Percentiles rank a stretch among this genome's conserved stretches.
Conservation (phyloP, 2,329 filamentous ascomycete species). For the Microsporum ferrugineum region DNA sequence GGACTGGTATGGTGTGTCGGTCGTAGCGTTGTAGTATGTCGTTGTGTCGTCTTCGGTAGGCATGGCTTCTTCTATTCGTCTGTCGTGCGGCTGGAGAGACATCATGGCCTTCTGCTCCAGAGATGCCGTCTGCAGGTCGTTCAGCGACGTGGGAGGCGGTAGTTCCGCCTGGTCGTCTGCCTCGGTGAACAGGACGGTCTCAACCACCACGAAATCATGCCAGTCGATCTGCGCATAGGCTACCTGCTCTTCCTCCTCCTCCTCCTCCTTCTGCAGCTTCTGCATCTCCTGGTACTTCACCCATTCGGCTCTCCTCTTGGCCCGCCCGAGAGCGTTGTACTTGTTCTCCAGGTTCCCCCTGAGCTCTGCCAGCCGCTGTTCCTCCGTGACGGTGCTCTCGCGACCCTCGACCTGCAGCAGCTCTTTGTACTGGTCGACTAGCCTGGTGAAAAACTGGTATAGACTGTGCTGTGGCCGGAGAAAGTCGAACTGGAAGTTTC, state of each 20-base stretch:
- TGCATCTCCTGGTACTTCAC: constrained; percentile 72
- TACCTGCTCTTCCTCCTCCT: constrained; percentile 67
- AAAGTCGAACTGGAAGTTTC: constrained; percentile 94
- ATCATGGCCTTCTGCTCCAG: constrained; percentile 90
- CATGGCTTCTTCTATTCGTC: constrained; percentile 91
- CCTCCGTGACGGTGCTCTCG: constrained; percentile 58
- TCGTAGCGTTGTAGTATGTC: constrained; percentile 43
- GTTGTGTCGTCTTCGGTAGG: constrained; percentile 57
- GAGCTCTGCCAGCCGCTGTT: constrained; percentile 61
- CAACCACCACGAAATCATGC: constrained; percentile 94
- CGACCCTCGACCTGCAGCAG: constrained; percentile 58
- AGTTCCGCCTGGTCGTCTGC: constrained; percentile 76
- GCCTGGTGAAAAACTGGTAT: constrained; percentile 85
- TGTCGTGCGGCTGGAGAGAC: constrained; percentile 61
- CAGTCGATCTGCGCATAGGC: constrained; percentile 84
- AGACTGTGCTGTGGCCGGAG: constrained; percentile 89
- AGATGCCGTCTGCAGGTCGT: constrained; percentile 85
- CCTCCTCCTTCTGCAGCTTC: constrained; percentile 78
- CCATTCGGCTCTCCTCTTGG: constrained; percentile 79
- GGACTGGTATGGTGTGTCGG: constrained; percentile 28
- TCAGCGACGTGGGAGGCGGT: constrained; percentile 76
- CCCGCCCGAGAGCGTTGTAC: constrained; percentile 65
- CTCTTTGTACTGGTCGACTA: constrained; percentile 87
- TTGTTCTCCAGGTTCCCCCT: constrained; percentile 66
- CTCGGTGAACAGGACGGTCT: constrained; percentile 86